Evolutionary conservation across 768 basidiomycete genomes (phyloP).

Genomic region (Mycena rebaudengoi): DNA sequence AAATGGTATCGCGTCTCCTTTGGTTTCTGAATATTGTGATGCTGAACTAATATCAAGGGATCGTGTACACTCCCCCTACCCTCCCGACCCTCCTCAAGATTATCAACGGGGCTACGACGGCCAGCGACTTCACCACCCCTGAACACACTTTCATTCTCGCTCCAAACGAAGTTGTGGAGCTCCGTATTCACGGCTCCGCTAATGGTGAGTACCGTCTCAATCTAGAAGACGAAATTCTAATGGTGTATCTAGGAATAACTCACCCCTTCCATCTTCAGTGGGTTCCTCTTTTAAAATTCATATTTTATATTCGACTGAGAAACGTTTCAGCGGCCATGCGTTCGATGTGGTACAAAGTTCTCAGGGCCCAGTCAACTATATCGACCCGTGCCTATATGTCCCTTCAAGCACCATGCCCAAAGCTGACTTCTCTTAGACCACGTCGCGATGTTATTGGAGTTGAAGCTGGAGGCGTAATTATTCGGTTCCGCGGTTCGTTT

Average conservation of each 20-base stretch:
- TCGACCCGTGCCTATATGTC: too few relatives aligned
- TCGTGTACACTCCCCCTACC: conserved; percentile 27
- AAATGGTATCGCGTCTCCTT: too few relatives aligned
- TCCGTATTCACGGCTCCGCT: conserved; percentile 33
- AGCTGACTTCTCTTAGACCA: too few relatives aligned
- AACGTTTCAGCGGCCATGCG: conserved; percentile 35
- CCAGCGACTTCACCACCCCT: conserved; percentile 20
- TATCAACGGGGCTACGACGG: conserved; percentile 27
- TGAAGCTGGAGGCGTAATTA: neutral
- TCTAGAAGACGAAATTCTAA: too few relatives aligned
- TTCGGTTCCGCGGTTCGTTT: too few relatives aligned
- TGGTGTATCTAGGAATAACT: conserved; percentile 18
- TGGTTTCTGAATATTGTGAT: too few relatives aligned
- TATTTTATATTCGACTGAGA: conserved; percentile 29
- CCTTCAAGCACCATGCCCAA: too few relatives aligned
- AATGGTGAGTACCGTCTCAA: too few relatives aligned
- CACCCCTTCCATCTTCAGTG: conserved; percentile 18
- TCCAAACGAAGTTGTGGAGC: conserved; percentile 29
- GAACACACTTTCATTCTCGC: conserved; percentile 31
- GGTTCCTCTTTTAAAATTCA: too few relatives aligned
- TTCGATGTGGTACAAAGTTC: conserved; percentile 33
- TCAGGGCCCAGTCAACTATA: conserved; percentile 26
- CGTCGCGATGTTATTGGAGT: conserved; percentile 33
- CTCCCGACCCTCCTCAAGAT: conserved; percentile 33
- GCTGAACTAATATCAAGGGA: too few relatives aligned